phyloP scores from a whole-genome alignment of 2,329 filamentous ascomycete species.

The Clonostachys rhizophaga region DNA sequence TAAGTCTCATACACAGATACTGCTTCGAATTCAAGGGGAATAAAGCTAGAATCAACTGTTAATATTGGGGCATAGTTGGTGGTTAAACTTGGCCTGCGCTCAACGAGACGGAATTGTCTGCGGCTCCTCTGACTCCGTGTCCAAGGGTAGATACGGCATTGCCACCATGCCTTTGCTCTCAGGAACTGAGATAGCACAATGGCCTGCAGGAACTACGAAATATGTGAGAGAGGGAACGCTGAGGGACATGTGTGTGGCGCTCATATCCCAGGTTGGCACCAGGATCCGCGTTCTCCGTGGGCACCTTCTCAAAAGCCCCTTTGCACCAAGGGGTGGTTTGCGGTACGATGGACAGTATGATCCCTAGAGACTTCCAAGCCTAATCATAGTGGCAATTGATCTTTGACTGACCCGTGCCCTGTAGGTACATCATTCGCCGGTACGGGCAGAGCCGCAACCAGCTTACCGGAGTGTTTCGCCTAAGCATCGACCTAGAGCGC shows the following conservation, averaged over 20 bases:
- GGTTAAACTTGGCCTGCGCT: constrained; percentile 51
- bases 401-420: neutral
- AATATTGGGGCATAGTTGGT: constrained; percentile 41
- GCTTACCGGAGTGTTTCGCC: constrained; percentile 30
- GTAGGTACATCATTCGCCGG: constrained; percentile 42
- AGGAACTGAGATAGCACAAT: constrained; percentile 40
- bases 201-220: constrained; percentile 20
- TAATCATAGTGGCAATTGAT: neutral
- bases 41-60: neutral
- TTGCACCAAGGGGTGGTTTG: constrained; percentile 46
- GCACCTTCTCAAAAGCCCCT: constrained; percentile 40
- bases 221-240: constrained; percentile 39
- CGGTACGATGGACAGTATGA: constrained; percentile 55
- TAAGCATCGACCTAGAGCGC: constrained; percentile 41
- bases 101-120: constrained; percentile 49
- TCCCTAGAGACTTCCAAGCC: too few relatives aligned
- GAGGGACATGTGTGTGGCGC: constrained; percentile 39
- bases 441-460: constrained; percentile 38
- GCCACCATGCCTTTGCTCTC: constrained; percentile 44
- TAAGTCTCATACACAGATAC: constrained; percentile 20
- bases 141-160: constrained; percentile 38
- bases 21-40: neutral
- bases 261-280: constrained; percentile 43
- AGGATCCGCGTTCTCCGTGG: constrained; percentile 49
- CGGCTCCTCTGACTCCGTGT: constrained; percentile 34